Evolutionary conservation across 2,329 filamentous ascomycete species (phyloP), one percentile per base, ranked within the genome.

Genomic region (Arthrobotrys entomopaga): DNA sequence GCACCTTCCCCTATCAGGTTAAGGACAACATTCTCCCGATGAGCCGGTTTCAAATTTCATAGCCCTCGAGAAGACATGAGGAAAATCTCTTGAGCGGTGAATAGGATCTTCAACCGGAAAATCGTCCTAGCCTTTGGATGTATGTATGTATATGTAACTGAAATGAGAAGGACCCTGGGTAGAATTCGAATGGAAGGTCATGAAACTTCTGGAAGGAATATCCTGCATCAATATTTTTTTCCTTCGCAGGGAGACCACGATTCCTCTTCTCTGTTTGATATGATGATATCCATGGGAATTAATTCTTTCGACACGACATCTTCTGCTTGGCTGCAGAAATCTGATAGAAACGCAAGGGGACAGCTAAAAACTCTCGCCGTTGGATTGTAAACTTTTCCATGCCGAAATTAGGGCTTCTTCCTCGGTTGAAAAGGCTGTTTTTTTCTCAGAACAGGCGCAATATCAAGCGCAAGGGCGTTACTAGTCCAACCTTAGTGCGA

Each of bases 1-100:
- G 49, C 29, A 66, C 70, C 43, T 66, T 63, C 16, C 70, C 70
- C 24, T 52, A 67, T 67, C 38, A 50, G 58, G 63, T 61, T 34
- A 67, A 74, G 70, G 57, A 52, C 52, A 53, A 74, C 43, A 74
- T 74, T 74, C 46, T 74, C 70, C 70, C 70, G 70, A 46, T 19
- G 50, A 67, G 70, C 70, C 70, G 70, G 70, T 74, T 74, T 74
- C 70, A 74, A 40, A 63, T 66, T 64, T 22, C 57, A 67, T 52
- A 42, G 63, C 63, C 70, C 66, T 66, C 60, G 50, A 50, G n/a
- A 58, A 63, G 53, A 59, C 16, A 29, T 49, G 53, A 58, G 42
- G 46, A 64, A n/a, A 74, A 67, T 66, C 53, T 65, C 60, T 48
- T 46, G 13, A 15, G 13, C 13, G 61, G 65, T 46, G 66, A 63